phyloP scores from a whole-genome alignment of 1,284 basidiomycete species.

The Sporisorium reilianum region DNA sequence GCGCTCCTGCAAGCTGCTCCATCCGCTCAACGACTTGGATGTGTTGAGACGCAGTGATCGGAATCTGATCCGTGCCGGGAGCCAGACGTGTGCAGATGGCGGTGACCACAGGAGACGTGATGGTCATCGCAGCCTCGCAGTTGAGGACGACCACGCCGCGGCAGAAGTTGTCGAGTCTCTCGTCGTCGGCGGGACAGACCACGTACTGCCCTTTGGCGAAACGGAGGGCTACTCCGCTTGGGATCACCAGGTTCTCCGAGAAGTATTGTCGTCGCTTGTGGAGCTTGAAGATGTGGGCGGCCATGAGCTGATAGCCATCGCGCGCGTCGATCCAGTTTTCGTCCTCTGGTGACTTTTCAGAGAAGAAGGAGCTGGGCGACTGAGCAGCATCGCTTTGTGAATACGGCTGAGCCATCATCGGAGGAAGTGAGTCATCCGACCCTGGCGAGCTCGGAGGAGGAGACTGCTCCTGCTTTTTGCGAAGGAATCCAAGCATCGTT shows the following conservation, averaged over 20 bases:
- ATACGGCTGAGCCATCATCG: constrained; percentile 17
- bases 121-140: constrained; percentile 82
- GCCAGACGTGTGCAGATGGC: constrained; percentile 72
- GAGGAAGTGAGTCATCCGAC: constrained; percentile 6
- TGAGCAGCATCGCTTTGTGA: constrained; percentile 10
- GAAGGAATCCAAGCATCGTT: constrained; percentile 20
- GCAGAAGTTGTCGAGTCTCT: constrained; percentile 32
- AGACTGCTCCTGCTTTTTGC: constrained; percentile 11
- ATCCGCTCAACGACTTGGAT: constrained; percentile 72
- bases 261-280: constrained; percentile 34
- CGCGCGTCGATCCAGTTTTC: constrained; percentile 44
- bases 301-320: constrained; percentile 52
- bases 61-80: constrained; percentile 66
- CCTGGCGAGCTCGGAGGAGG: neutral
- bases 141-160: constrained; percentile 78
- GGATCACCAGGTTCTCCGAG: constrained; percentile 19
- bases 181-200: constrained; percentile 35
- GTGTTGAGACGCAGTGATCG: constrained; percentile 49
- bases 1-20: constrained; percentile 76
- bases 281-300: constrained; percentile 36
- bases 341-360: constrained; percentile 9
- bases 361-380: constrained; percentile 17
- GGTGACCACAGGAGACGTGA: constrained; percentile 82
- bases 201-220: constrained; percentile 52
- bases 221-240: constrained; percentile 47